phyloP scores from a whole-genome alignment of 495 filamentous ascomycete genomes.

The Lepidopterella palustris region DNA sequence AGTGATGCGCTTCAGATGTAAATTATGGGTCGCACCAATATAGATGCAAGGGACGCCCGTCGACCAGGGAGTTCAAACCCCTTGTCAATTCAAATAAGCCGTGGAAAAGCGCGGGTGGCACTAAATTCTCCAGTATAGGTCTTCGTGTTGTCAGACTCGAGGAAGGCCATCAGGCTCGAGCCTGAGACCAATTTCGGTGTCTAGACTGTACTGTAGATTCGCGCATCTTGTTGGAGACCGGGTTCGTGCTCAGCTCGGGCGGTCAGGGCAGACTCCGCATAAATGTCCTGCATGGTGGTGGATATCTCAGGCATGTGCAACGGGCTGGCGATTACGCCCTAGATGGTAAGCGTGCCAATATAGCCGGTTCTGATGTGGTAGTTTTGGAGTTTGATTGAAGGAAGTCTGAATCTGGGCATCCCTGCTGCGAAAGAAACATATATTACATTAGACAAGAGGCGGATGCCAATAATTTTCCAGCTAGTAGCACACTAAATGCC shows the following conservation, averaged over 20 bases:
- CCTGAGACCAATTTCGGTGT: not conserved
- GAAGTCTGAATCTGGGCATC: not conserved
- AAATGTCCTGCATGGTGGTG: not conserved
- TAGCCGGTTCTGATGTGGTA: not conserved
- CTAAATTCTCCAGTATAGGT: not conserved
- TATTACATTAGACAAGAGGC: not conserved
- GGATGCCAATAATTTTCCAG: not conserved
- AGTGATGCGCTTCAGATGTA: not conserved
- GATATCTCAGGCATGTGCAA: not conserved
- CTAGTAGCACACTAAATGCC: not conserved
- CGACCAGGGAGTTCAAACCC: not conserved
- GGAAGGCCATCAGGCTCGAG: not conserved
- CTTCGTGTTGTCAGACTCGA: not conserved
- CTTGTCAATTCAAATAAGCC: not conserved
- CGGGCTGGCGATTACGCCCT: not conserved
- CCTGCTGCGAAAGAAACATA: not conserved
- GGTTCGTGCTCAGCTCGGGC: not conserved
- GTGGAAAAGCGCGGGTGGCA: not conserved
- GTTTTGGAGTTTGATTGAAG: slow-evolving; percentile 1
- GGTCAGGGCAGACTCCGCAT: not conserved
- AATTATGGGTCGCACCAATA: not conserved
- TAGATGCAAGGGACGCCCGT: not conserved
- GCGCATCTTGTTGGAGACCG: slow-evolving; percentile 8
- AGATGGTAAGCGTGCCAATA: slow-evolving; percentile 5
- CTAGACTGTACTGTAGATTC: slow-evolving; percentile 8